Conservation (phyloP, 2,329 filamentous ascomycete species). For the Thermomyces lanuginosus region DNA sequence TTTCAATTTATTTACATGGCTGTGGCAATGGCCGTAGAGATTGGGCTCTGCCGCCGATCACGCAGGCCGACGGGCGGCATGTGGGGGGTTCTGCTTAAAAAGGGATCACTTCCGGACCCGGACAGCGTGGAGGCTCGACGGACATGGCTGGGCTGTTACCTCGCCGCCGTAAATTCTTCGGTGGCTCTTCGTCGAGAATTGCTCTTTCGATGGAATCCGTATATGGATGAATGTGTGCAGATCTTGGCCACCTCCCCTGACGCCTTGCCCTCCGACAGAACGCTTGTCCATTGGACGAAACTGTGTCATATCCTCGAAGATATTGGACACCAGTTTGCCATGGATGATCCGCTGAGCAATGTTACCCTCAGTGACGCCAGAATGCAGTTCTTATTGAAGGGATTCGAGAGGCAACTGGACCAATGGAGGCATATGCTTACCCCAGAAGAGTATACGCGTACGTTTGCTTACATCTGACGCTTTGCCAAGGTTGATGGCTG, state of each 20-base stretch:
- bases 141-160: slow-evolving; percentile 46
- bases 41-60: slow-evolving; percentile 52
- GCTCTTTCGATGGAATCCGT: slow-evolving; percentile 44
- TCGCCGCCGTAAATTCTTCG: slow-evolving; percentile 41
- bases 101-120: slow-evolving; percentile 25
- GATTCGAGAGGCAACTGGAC: slow-evolving; percentile 48
- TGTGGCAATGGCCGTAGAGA: slow-evolving; percentile 65
- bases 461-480: slow-evolving; percentile 12
- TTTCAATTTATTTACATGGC: slow-evolving; percentile 74
- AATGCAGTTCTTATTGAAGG: slow-evolving; percentile 47
- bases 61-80: slow-evolving; percentile 18
- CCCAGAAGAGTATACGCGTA: slow-evolving; percentile 39
- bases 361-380: slow-evolving; percentile 43
- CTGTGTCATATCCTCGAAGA: slow-evolving; percentile 51
- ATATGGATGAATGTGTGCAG: slow-evolving; percentile 46
- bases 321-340: slow-evolving; percentile 47
- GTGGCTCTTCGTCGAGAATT: slow-evolving; percentile 44
- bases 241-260: slow-evolving; percentile 41
- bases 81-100: slow-evolving; percentile 21
- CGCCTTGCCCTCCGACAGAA: slow-evolving; percentile 39
- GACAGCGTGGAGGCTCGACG: slow-evolving; percentile 41
- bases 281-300: slow-evolving; percentile 41
- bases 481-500: not conserved
- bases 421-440: slow-evolving; percentile 42
- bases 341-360: slow-evolving; percentile 45